Base-by-base conservation (phyloP, 441 rosid genomes). In the Raphanus hybrid region DNA sequence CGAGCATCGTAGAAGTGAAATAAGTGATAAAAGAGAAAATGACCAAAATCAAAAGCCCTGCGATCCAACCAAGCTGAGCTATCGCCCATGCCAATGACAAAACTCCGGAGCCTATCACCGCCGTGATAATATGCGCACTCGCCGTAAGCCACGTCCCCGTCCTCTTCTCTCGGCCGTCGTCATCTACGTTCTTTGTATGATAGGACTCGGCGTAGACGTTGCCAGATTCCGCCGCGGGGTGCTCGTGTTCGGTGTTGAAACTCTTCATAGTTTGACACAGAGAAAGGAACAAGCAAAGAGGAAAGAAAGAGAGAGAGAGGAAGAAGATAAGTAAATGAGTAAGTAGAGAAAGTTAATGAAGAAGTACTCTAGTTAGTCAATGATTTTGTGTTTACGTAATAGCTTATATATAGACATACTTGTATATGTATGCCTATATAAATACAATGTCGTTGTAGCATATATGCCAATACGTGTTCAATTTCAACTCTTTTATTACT, bases 111-210 rank as follows among this genome's bases (percentile, higher is more conserved):
- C 58, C 58, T 52, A 52, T 52, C 58, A 52, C 58, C 58, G 58
- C 58, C 58, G 58, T 52, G 58, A 52, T 15, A 52, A 52, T 52
- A 52, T 52, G 58, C 58, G 58, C 58, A 52, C 58, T 52, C 58
- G 88, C 86, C 10, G 90, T 88, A 75, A 86, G 82, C 69, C 86
- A 81, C 1, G 86, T 88, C 57, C 92, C 92, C 3, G 88, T 85
- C 69, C 92, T 81, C 81, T 87, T 87, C 77, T 78, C 76, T 55
- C 86, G 74, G 3, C 92, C 92, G 35, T 87, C 92, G 7, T 88
- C 90, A 14, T 88, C 89, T 0, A 86, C 85, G 80, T 86, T 78
- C 78, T 87, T 86, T 29, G 12, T 10, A 14, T 77, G 71, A 5
- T 71, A 67, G 1, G 80, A 43, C 3, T 60, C 48, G 55, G 10